A percentile compares a stretch with the other conserved stretches of the same genome.
Conservation (phyloP, 495 filamentous ascomycete species). For the Sporormia fimetaria region DNA sequence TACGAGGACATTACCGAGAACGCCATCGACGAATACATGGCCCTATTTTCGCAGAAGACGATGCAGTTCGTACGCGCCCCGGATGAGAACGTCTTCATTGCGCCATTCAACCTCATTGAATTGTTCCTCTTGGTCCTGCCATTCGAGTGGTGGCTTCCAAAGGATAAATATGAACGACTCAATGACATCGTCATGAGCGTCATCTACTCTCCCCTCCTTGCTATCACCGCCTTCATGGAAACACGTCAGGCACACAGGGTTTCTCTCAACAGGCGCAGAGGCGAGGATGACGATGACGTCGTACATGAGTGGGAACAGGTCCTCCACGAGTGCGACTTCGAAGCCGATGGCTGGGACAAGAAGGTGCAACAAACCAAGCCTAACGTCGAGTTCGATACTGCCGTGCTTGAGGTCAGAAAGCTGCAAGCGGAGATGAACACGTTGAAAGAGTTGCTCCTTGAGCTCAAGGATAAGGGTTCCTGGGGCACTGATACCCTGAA, state of each 20-base stretch:
- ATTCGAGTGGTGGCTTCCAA: conserved; percentile 90
- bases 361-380: conserved; percentile 60
- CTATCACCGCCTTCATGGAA: conserved; percentile 70
- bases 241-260: conserved; percentile 56
- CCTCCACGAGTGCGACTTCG: conserved; percentile 57
- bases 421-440: conserved; percentile 56
- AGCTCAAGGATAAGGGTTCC: conserved; percentile 26
- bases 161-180: conserved; percentile 54
- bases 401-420: conserved; percentile 55
- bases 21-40: conserved; percentile 88
- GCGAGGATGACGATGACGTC: conserved; percentile 83
- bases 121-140: conserved; percentile 66
- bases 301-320: conserved; percentile 91
- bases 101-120: conserved; percentile 86
- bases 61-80: conserved; percentile 93
- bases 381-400: conserved; percentile 60
- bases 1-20: conserved; percentile 95
- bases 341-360: conserved; percentile 69
- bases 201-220: conserved; percentile 73
- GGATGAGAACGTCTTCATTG: conserved; percentile 95
- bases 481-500: conserved; percentile 18
- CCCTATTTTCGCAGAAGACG: conserved; percentile 75
- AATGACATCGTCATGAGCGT: conserved; percentile 81
- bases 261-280: conserved; percentile 56
- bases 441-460: conserved; percentile 50